These are phyloP conservation scores for Parascedosporium putredinis DNA, from an alignment of 2,329 filamentous ascomycete genomes.

Conservation along the genomic window DNA sequence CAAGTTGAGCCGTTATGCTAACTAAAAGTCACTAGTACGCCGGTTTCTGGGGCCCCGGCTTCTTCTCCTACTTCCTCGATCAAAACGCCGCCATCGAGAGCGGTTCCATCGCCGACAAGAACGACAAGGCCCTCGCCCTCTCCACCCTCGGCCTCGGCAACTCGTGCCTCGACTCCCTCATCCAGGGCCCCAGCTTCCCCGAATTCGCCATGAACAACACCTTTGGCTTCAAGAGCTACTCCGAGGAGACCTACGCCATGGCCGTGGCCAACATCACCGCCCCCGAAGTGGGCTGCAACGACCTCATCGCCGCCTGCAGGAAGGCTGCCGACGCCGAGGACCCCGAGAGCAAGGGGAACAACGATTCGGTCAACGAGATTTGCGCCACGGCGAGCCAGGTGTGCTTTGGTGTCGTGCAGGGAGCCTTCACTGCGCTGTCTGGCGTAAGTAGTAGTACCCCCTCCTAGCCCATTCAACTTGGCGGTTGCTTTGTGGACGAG, in stretches of 20 bases:
- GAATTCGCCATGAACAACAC: conserved; percentile 53
- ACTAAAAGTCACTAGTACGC: conserved; percentile 48
- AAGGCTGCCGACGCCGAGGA: conserved; percentile 26
- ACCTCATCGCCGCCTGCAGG: neutral
- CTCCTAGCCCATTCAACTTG: no score
- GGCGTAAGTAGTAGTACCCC: conserved; percentile 5
- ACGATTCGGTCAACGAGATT: conserved; percentile 26
- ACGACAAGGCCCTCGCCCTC: conserved; percentile 41
- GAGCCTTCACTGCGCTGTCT: conserved; percentile 23
- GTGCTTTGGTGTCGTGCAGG: conserved; percentile 12
- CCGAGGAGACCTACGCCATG: conserved; percentile 26
- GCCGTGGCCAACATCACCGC: conserved; percentile 1
- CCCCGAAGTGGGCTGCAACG: conserved; percentile 24
- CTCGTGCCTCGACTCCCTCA: conserved; percentile 55
- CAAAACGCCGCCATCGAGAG: conserved; percentile 43
- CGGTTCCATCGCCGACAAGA: conserved; percentile 23
- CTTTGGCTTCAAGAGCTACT: conserved; percentile 51
- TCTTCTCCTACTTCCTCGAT: conserved; percentile 46
- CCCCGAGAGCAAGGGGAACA: conserved; percentile 28
- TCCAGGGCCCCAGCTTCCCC: conserved; percentile 48
- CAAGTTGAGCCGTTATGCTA: no score
- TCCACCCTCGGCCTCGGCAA: conserved; percentile 60
- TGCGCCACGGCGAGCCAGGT: conserved; percentile 39
- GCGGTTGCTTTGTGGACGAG: no score
- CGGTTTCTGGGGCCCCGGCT: conserved; percentile 58